Conservation (phyloP, 2,329 filamentous ascomycete genomes). For the Phialemoniopsis sp. region DNA sequence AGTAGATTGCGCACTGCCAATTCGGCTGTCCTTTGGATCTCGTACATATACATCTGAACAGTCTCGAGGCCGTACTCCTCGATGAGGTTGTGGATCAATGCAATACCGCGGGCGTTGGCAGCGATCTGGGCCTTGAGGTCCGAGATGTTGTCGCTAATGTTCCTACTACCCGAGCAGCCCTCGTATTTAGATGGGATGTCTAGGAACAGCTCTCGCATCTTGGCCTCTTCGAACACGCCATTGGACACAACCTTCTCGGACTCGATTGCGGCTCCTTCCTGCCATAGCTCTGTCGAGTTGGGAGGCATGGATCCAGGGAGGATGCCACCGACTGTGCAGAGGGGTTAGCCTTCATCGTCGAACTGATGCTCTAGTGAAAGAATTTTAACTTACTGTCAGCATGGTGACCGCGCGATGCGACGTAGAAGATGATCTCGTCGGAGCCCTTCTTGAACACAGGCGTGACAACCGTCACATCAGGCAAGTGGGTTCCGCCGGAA, state of each 20-base stretch:
- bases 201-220: slow-evolving; percentile 60
- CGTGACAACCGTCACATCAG: slow-evolving; percentile 69
- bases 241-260: slow-evolving; percentile 61
- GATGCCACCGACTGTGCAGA: too few species aligned
- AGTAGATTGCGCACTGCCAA: background rate
- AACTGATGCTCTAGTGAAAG: too few species aligned
- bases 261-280: slow-evolving; percentile 49
- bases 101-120: slow-evolving; percentile 70
- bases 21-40: background rate
- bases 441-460: slow-evolving; percentile 57
- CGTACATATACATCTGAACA: slow-evolving; percentile 49
- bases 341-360: too few species aligned
- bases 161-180: slow-evolving; percentile 65
- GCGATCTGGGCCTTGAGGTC: slow-evolving; percentile 71
- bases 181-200: slow-evolving; percentile 62
- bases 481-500: slow-evolving; percentile 69
- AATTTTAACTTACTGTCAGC: too few species aligned
- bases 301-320: slow-evolving; percentile 68
- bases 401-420: slow-evolving; percentile 66
- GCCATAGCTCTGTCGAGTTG: slow-evolving; percentile 48
- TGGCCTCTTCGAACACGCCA: slow-evolving; percentile 64
- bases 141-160: slow-evolving; percentile 67
- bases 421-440: slow-evolving; percentile 60
- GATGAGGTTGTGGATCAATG: slow-evolving; percentile 62
- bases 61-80: slow-evolving; percentile 66